A percentile compares a stretch with the other conserved stretches of the same genome.
Conservation (phyloP, 2,329 filamentous ascomycete species). For the Scytalidium lignicola region DNA sequence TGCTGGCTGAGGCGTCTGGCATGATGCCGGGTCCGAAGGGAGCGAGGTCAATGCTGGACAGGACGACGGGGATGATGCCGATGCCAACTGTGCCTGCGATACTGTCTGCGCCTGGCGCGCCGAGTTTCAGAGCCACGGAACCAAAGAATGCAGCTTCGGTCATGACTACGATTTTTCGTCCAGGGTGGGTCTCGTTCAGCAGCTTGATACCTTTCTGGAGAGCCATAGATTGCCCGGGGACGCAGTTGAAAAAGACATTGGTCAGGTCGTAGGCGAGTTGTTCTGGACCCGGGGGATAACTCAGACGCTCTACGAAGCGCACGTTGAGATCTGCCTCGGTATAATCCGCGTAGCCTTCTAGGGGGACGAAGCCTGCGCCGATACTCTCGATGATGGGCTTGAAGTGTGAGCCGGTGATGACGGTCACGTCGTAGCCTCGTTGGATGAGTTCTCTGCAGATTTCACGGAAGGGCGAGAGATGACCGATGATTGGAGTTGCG, state of each 20-base stretch:
- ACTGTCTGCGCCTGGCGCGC: slow-evolving; percentile 33
- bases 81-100: slow-evolving; percentile 33
- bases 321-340: slow-evolving; percentile 21
- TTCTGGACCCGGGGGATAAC: slow-evolving; percentile 17
- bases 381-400: slow-evolving; percentile 29
- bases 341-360: slow-evolving; percentile 20
- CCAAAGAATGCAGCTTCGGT: slow-evolving; percentile 36
- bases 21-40: slow-evolving; percentile 35
- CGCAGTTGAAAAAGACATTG: slow-evolving; percentile 29
- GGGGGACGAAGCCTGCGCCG: slow-evolving; percentile 33
- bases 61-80: slow-evolving; percentile 32
- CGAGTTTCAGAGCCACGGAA: slow-evolving; percentile 31
- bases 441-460: slow-evolving; percentile 20
- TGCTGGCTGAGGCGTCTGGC: slow-evolving; percentile 29
- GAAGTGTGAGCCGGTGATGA: slow-evolving; percentile 35
- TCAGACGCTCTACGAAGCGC: slow-evolving; percentile 10
- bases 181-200: slow-evolving; percentile 27
- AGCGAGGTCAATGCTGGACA: slow-evolving; percentile 33
- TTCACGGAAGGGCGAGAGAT: slow-evolving; percentile 13
- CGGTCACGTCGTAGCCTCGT: slow-evolving; percentile 37
- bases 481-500: slow-evolving; percentile 10
- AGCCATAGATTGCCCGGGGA: slow-evolving; percentile 28
- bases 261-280: slow-evolving; percentile 30
- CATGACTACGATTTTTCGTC: slow-evolving; percentile 37
- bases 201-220: slow-evolving; percentile 32